These are phyloP conservation scores for Phyllosticta citribraziliensis DNA, from an alignment of 2,329 filamentous ascomycete genomes.

Conservation along the genomic window DNA sequence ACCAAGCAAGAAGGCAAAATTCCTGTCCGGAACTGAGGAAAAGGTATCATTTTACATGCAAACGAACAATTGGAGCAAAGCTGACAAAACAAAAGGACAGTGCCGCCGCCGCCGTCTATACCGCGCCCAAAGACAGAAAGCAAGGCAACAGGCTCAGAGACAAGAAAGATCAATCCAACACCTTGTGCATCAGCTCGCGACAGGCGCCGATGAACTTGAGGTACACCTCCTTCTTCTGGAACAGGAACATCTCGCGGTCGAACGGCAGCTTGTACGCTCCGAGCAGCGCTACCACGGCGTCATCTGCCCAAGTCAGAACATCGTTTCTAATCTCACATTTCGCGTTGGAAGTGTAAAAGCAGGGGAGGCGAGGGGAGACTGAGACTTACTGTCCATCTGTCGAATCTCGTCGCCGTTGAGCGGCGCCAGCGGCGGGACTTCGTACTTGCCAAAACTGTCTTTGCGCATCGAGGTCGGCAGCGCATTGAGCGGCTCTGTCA, in stretches of 20 bases:
- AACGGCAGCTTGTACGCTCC: constrained; percentile 18
- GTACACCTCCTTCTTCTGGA: constrained; percentile 19
- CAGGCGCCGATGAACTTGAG: constrained; percentile 19
- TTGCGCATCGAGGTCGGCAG: neutral
- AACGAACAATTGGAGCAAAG: too few species aligned
- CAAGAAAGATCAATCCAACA: constrained; percentile 12
- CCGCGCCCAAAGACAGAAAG: too few species aligned
- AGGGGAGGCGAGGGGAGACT: too few species aligned
- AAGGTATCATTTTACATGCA: too few species aligned
- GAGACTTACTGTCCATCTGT: neutral
- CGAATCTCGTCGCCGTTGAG: neutral
- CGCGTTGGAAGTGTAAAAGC: neutral
- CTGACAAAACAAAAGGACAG: too few species aligned
- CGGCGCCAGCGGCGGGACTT: neutral
- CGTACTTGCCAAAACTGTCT: neutral
- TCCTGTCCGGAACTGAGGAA: too few species aligned
- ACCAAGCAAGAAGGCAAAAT: too few species aligned
- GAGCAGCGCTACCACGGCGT: constrained; percentile 5
- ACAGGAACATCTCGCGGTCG: constrained; percentile 17
- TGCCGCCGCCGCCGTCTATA: too few species aligned
- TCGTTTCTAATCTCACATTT: neutral
- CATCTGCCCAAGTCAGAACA: neutral
- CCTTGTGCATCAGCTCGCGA: constrained; percentile 19
- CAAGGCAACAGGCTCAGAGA: neutral
- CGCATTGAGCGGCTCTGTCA: neutral